These are phyloP conservation scores for Lentinula sp. DNA, from an alignment of 768 basidiomycete species.

Conservation along the genomic window DNA sequence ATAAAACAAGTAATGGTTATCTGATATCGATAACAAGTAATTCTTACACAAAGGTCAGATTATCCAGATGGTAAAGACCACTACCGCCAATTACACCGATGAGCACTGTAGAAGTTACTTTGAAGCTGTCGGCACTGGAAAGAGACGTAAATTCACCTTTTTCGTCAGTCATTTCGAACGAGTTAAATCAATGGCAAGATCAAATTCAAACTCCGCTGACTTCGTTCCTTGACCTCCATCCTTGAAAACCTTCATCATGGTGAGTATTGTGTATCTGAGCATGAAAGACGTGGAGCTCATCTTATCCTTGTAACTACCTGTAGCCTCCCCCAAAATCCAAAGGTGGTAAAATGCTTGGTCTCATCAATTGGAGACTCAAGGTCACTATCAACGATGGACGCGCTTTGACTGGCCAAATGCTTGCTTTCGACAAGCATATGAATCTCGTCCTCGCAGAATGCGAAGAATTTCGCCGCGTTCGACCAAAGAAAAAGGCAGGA, in stretches of 20 bases:
- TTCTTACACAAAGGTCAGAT: slow-evolving; percentile 80
- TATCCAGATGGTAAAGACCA: slow-evolving; percentile 90
- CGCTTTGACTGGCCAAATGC: slow-evolving; percentile 94
- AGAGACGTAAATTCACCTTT: not conserved
- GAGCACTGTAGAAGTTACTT: slow-evolving; percentile 42
- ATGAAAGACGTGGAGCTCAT: not conserved
- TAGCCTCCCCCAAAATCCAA: slow-evolving; percentile 93
- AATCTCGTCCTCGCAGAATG: slow-evolving; percentile 97
- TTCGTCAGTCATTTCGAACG: not conserved
- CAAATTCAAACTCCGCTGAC: slow-evolving; percentile 1
- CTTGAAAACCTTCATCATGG: slow-evolving; percentile 4
- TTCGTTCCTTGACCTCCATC: not conserved
- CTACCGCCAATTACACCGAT: slow-evolving; percentile 91
- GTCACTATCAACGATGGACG: slow-evolving; percentile 98
- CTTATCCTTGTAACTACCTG: not conserved
- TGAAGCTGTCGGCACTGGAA: not conserved
- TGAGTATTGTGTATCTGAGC: not conserved
- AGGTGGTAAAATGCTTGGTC: slow-evolving; percentile 95
- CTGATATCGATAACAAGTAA: not conserved
- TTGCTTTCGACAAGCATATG: slow-evolving; percentile 99
- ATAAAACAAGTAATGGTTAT: not conserved
- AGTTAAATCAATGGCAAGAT: not conserved
- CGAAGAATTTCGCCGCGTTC: slow-evolving; percentile 92
- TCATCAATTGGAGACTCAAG: slow-evolving; percentile 97
- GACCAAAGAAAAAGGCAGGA: slow-evolving; percentile 87